Base-by-base conservation (phyloP, 306 rosid genomes). In the Quercus agrifolia region DNA sequence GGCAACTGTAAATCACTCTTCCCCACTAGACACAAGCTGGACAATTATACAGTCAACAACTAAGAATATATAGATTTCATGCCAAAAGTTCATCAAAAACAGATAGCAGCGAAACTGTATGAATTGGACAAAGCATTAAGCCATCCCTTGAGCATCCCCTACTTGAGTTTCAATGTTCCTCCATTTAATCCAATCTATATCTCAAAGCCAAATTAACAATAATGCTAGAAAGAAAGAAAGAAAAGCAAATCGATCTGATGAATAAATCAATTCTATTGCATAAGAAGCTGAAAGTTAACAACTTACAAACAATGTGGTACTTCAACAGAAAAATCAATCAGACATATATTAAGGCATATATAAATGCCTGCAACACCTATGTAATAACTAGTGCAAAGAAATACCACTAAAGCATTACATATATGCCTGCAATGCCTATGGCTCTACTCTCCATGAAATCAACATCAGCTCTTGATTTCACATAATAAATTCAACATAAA, bases 401-500 rank as follows among this genome's bases (percentile, higher is more conserved):
- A 13, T 33, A 33, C 72, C 13, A 35, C 27, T 6, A 35, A 67
- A 18, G 72, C 51, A 67, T 67, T 67, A 67, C 72, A 68, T 55
- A 68, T 82, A 58, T 28, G 71, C 82, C 31, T 73, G 71, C 55
- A 73, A 44, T n/a, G 76, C 15, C 80, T 58, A 79, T 44, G 62
- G 54, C 77, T 73, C 76, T 82, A 75, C 56, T 56, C 61, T 61
- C 73, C n/a, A 62, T 55, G 56, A 49, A 21, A 44, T 77, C 79
- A 79, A 56, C 74, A 73, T 44, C 75, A 69, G 62, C 56, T 54
- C 5, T 76, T 10, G 73, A 69, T 71, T 77, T 55, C 66, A 18
- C 78, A 77, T 19, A 70, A 77, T 81, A 69, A 83, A 86, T 62
- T 55, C 68, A 70, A 83, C 63, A 85, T 70, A 63, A 83, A 72